Evolutionary conservation across 2,329 filamentous ascomycete genomes (phyloP), one percentile per base, ranked within the genome.

Genomic region (Xylariaceae sp.): DNA sequence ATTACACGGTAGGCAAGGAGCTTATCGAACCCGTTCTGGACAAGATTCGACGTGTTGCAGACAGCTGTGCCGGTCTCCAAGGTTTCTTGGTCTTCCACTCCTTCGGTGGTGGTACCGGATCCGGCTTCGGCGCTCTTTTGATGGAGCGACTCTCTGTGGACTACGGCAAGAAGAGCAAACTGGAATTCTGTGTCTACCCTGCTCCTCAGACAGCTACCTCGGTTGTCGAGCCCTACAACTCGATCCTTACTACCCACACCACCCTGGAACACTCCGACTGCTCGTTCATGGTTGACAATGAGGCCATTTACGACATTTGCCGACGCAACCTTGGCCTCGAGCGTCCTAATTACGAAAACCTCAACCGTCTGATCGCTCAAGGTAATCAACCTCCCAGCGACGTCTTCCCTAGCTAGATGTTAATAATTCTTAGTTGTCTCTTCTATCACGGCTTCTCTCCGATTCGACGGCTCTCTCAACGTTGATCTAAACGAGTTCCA

Each of bases 81-180:
- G 94, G 94, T 71, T 99, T 99, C 87, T 84, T 97, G 65, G 91
- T 99, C 72, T 97, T 97, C 88, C 94, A 99, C 87, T 97, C 92
- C 57, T 97, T 99, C 74, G 94, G 94, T 78, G 94, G 94, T 77
- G 94, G 94, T 80, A 99, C 94, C 67, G 94, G 94, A 70, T 99
- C 94, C 68, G 94, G 94, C 72, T 99, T 99, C 76, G 94, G 94
- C 78, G 94, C 94, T 69, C 86, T 99, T 65, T 82, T 99, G 68
- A 95, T 99, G 91, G 94, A 99, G 82, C 92, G 94, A 73, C 86
- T 99, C 60, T 97, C 94, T 37, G 89, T 96, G 70, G 94, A 99
- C 79, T 99, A 96, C 73, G 92, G 94, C 81, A 99, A 99, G 87
- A 99, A 99, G 87, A 95, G 89, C 84, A 99, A 99, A 87, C 85